Evolutionary conservation across 768 basidiomycete species (phyloP).

Genomic region (Panaeolus cyanescens): DNA sequence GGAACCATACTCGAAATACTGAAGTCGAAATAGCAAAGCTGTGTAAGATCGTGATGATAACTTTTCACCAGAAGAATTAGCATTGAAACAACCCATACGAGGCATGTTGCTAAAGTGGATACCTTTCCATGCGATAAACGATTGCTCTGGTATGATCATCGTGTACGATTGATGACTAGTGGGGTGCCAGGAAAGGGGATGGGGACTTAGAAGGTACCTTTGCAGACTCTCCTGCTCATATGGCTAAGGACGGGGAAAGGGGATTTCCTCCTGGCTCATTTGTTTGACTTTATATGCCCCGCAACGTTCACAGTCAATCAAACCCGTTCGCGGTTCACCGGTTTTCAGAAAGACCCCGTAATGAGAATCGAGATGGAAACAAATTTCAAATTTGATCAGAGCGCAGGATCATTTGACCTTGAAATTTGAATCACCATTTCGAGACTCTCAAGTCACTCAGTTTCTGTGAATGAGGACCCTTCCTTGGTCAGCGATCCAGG

Average conservation of each 20-base stretch:
- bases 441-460: background rate
- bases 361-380: background rate
- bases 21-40: slow-evolving; percentile 5
- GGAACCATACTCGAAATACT: slow-evolving; percentile 5
- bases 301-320: background rate
- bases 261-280: background rate
- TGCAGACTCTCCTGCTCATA: background rate
- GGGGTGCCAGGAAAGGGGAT: too few species aligned
- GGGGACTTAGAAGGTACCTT: too few species aligned
- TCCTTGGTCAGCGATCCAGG: background rate
- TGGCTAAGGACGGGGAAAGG: background rate
- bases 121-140: slow-evolving; percentile 9
- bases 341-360: background rate
- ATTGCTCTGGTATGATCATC: slow-evolving; percentile 4
- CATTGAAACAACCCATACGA: background rate
- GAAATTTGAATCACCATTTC: too few species aligned
- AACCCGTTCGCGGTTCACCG: background rate
- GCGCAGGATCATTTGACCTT: background rate
- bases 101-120: background rate
- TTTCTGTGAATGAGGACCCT: background rate
- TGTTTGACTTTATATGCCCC: background rate
- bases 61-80: background rate
- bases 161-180: too few species aligned
- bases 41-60: slow-evolving; percentile 7
- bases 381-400: background rate